Base-by-base conservation (phyloP, 345 rosid species). In the Leavenworthia alabamica region DNA sequence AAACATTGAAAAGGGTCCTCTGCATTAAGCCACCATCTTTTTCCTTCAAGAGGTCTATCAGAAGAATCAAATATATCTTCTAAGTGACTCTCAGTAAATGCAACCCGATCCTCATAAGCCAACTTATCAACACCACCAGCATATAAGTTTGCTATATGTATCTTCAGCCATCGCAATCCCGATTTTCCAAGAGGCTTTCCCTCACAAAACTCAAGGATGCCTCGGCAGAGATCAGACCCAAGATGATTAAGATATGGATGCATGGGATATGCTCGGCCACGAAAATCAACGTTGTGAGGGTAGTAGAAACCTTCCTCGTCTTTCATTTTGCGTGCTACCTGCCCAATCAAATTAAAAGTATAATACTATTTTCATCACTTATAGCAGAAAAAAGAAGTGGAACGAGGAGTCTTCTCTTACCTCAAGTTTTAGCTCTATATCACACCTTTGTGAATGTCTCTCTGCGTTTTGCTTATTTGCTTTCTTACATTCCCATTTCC, bases 201-300 rank as follows among this genome's bases (percentile, higher is more conserved):
- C 75, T 90, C 97, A 10, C 92, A 86, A 75, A 88, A 94, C 75
- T 94, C 99, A 70, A 94, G 80, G 79, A 86, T 74, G 59, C 97
- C 99, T 56, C 99, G 95, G 60, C 99, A 94, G 16, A 90, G 68
- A 82, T 90, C 97, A 72, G 99, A 94, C 61, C 97, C 99, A 28
- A 94, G 97, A 83, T 94, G 99, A 68, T 94, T 90, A 64, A 94
- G 81, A 75, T 94, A 70, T 35, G 99, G 97, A 70, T 90, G 99
- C 96, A 93, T 87, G 37, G 99, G 99, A 64, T 93, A 93, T 24
- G 97, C 97, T 74, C 99, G 97, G 36, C 99, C 99, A 47, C 99
- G 91, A 72, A 93, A 93, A 81, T 93, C 97, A 70, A 93, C 77
- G 57, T 86, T 93, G 79, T 93, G 99, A 8, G 99, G 97, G 64